Percentiles rank a stretch among this genome's conserved stretches.
phyloP scores from a whole-genome alignment of 1,139 yeast genomes.

The Magnusiomyces suaveolens region DNA sequence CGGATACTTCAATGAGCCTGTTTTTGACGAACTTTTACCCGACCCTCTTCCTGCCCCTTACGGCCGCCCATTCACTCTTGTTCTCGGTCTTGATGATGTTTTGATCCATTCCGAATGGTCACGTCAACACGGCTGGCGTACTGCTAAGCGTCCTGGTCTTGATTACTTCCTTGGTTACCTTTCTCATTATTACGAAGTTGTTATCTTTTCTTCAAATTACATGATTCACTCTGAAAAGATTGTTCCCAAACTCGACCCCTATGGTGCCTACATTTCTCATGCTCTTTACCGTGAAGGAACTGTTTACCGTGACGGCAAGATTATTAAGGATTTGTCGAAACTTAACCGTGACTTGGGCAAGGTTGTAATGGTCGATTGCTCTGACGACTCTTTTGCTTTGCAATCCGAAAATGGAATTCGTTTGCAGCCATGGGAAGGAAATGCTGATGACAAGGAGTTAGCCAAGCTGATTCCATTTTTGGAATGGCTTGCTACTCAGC shows the following conservation, averaged over 20 bases:
- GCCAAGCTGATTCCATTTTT: conserved; percentile 79
- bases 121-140: conserved; percentile 91
- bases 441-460: conserved; percentile 63
- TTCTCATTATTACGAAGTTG: conserved; percentile 92
- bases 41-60: conserved; percentile 89
- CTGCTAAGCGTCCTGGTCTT: conserved; percentile 97
- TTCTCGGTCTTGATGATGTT: conserved; percentile 79
- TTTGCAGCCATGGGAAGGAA: conserved; percentile 78
- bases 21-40: conserved; percentile 82
- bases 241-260: conserved; percentile 83
- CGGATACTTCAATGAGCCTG: conserved; percentile 86
- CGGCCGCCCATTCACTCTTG: conserved; percentile 86
- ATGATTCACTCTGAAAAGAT: conserved; percentile 80
- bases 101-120: conserved; percentile 90
- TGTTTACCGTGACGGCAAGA: conserved; percentile 75
- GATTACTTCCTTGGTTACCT: conserved; percentile 93
- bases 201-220: conserved; percentile 75
- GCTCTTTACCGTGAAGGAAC: conserved; percentile 88
- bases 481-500: conserved; percentile 91
- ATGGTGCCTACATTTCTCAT: conserved; percentile 79
- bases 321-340: conserved; percentile 65
- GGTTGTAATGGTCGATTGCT: conserved; percentile 70
- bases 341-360: conserved; percentile 85
- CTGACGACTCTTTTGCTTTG: conserved; percentile 58
- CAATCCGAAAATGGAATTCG: conserved; percentile 92